phyloP scores from a whole-genome alignment of 306 rosid genomes.

The Cyclanthera cordifolia region DNA sequence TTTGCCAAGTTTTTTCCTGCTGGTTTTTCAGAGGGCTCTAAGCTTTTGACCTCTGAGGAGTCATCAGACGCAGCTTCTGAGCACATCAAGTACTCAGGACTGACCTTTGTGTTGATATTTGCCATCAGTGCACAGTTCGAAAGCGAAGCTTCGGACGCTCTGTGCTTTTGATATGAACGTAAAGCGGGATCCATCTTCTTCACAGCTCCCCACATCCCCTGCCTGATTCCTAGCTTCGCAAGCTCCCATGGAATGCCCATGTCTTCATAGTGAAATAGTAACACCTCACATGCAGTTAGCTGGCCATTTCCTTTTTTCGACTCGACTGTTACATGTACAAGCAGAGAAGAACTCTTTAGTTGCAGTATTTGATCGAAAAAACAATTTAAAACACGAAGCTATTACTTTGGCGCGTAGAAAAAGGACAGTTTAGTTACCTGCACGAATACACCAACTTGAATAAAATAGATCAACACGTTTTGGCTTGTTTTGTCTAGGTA shows the following conservation, averaged over 20 bases:
- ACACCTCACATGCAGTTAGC: conserved; percentile 71
- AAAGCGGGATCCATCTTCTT: conserved; percentile 80
- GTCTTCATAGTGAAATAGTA: conserved; percentile 81
- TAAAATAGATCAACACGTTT: conserved; percentile 49
- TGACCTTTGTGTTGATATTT: conserved; percentile 57
- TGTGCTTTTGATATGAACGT: conserved; percentile 52
- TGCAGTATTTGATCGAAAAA: background rate
- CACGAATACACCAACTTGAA: conserved; percentile 57
- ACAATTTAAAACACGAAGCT: background rate
- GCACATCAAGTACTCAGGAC: conserved; percentile 43
- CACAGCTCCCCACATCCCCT: conserved; percentile 99
- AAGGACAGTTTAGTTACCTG: conserved; percentile 24
- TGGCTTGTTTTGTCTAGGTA: conserved; percentile 44
- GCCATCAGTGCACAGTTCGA: conserved; percentile 54
- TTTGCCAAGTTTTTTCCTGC: conserved; percentile 57
- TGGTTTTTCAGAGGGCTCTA: conserved; percentile 37
- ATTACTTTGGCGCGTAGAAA: too few relatives aligned
- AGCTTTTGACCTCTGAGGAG: conserved; percentile 30
- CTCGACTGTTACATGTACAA: conserved; percentile 48
- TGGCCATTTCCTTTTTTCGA: conserved; percentile 53
- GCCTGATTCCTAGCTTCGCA: conserved; percentile 84
- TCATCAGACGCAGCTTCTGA: conserved; percentile 31
- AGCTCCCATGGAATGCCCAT: conserved; percentile 99
- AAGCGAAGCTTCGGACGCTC: conserved; percentile 41
- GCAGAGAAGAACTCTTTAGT: background rate